These are phyloP conservation scores for Magnolia officinalis DNA, from an alignment of 164 flowering plant species.

Conservation along the genomic window DNA sequence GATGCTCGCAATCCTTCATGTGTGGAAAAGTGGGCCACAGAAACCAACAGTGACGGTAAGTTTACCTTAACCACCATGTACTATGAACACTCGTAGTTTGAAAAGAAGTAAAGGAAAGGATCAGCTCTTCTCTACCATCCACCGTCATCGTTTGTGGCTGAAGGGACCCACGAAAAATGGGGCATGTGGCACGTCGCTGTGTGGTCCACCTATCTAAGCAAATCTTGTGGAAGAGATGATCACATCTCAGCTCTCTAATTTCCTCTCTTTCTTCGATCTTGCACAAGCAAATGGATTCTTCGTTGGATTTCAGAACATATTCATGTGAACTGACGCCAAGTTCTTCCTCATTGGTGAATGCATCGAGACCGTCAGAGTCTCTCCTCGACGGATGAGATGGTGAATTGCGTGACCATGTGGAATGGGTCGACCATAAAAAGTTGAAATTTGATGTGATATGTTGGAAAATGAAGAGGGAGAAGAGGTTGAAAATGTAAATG, in stretches of 20 bases:
- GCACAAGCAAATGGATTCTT: not conserved
- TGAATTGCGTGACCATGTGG: not conserved
- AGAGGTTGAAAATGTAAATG: not conserved
- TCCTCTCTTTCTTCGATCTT: not conserved
- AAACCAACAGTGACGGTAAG: too few species aligned
- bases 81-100: not conserved
- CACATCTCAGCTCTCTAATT: slow-evolving; percentile 1
- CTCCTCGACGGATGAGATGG: not conserved
- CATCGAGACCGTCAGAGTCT: not conserved
- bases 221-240: not conserved
- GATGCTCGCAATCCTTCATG: too few species aligned
- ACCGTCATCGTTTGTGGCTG: not conserved
- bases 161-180: not conserved
- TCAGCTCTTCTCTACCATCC: not conserved
- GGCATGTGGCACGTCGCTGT: not conserved
- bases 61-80: slow-evolving; percentile 2
- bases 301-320: not conserved
- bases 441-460: not conserved
- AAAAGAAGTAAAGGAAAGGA: not conserved
- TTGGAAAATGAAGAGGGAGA: not conserved
- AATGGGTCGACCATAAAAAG: too few species aligned
- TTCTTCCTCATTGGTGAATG: not conserved
- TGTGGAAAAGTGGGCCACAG: too few species aligned
- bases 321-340: not conserved
- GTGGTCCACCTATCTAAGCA: slow-evolving; percentile 2